These are phyloP conservation scores for Xylaria sp. DNA, from an alignment of 2,329 filamentous ascomycete genomes.

Conservation along the genomic window DNA sequence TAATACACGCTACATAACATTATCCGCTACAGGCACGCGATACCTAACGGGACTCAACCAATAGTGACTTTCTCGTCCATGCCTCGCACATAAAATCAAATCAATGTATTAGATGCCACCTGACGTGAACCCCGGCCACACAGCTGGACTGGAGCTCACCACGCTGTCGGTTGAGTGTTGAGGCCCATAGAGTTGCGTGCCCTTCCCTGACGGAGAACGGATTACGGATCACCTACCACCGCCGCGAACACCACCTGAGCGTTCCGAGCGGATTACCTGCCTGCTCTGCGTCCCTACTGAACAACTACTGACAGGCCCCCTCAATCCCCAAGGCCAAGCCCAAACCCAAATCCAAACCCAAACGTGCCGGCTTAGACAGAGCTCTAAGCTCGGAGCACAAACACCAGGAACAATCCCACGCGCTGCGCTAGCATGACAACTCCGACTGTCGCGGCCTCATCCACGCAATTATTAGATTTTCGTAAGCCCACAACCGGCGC, in stretches of 20 bases:
- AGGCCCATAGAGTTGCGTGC: background rate
- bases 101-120: too few relatives aligned
- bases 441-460: constrained; percentile 27
- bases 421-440: constrained; percentile 26
- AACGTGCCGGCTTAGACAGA: background rate
- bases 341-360: constrained; percentile 1
- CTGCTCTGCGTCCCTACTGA: too few relatives aligned
- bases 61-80: too few relatives aligned
- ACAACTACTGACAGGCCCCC: background rate
- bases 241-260: too few relatives aligned
- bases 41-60: too few relatives aligned
- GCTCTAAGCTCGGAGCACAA: background rate
- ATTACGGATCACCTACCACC: background rate
- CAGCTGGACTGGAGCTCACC: background rate
- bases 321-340: constrained; percentile 4
- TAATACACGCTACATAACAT: background rate
- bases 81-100: too few relatives aligned
- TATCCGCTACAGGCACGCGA: too few relatives aligned
- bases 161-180: constrained; percentile 1
- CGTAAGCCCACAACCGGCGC: constrained; percentile 32
- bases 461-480: constrained; percentile 31
- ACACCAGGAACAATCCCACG: constrained; percentile 2
- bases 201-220: background rate
- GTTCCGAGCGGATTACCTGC: too few relatives aligned
- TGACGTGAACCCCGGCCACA: too few relatives aligned